phyloP scores from a whole-genome alignment of 805 yeast genomes.

The Cyberlindnera mycetangii region DNA sequence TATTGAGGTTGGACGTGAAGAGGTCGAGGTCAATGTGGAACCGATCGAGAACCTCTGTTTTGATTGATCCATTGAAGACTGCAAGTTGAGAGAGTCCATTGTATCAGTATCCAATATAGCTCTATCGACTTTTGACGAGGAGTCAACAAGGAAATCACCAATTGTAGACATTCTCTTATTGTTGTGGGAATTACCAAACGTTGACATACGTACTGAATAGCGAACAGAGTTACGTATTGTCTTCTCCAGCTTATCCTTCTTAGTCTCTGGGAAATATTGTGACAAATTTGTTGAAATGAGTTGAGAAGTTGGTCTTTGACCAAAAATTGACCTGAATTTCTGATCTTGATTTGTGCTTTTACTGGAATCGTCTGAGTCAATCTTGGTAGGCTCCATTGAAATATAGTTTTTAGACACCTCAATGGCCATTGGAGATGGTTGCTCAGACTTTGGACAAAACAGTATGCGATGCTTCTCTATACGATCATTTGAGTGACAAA shows the following conservation, averaged over 20 bases:
- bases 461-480: slow-evolving; percentile 67
- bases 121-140: slow-evolving; percentile 53
- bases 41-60: slow-evolving; percentile 28
- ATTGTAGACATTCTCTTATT: slow-evolving; percentile 43
- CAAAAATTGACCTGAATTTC: slow-evolving; percentile 48
- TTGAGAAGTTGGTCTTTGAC: slow-evolving; percentile 92
- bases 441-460: slow-evolving; percentile 59
- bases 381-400: slow-evolving; percentile 23
- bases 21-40: slow-evolving; percentile 19
- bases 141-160: slow-evolving; percentile 61
- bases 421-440: slow-evolving; percentile 61
- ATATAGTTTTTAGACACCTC: slow-evolving; percentile 46
- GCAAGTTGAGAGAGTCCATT: slow-evolving; percentile 29
- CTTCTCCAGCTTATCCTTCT: slow-evolving; percentile 64
- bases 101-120: slow-evolving; percentile 32
- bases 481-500: slow-evolving; percentile 74
- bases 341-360: slow-evolving; percentile 17
- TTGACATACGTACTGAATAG: slow-evolving; percentile 62
- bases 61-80: slow-evolving; percentile 31
- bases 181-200: slow-evolving; percentile 19
- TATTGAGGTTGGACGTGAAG: slow-evolving; percentile 23
- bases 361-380: slow-evolving; percentile 4
- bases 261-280: slow-evolving; percentile 88
- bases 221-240: slow-evolving; percentile 84
- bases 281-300: slow-evolving; percentile 84